Percentiles rank a stretch among this genome's conserved stretches.
phyloP scores from a whole-genome alignment of 805 yeast genomes.

The Brettanomyces nanus region DNA sequence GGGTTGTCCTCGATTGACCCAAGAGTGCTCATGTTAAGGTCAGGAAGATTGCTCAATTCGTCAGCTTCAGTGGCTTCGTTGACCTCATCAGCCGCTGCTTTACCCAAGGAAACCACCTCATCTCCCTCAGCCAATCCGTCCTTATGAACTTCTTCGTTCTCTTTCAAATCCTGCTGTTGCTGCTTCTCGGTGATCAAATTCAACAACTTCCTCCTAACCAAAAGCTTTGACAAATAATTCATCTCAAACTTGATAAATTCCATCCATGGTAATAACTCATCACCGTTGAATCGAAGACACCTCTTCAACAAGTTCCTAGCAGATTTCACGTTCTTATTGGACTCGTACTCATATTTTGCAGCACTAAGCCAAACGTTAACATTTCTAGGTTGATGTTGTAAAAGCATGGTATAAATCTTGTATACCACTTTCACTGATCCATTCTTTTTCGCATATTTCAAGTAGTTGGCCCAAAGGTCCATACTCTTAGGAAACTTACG shows the following conservation, averaged over 20 bases:
- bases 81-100: slow-evolving; percentile 16
- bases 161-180: slow-evolving; percentile 40
- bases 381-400: slow-evolving; percentile 86
- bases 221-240: slow-evolving; percentile 72
- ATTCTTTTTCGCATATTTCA: slow-evolving; percentile 56
- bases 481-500: slow-evolving; percentile 71
- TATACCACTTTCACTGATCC: slow-evolving; percentile 68
- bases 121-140: slow-evolving; percentile 20
- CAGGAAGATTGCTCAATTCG: slow-evolving; percentile 63
- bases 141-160: slow-evolving; percentile 28
- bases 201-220: slow-evolving; percentile 75
- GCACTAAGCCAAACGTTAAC: slow-evolving; percentile 90
- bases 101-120: slow-evolving; percentile 12
- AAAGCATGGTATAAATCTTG: slow-evolving; percentile 65
- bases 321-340: slow-evolving; percentile 79
- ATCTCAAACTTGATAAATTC: slow-evolving; percentile 86
- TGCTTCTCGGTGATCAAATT: slow-evolving; percentile 70
- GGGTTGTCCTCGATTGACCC: slow-evolving; percentile 84
- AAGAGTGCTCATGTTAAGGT: slow-evolving; percentile 74
- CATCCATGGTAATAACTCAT: slow-evolving; percentile 65
- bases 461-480: slow-evolving; percentile 69
- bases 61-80: slow-evolving; percentile 36
- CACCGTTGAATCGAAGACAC: slow-evolving; percentile 76
- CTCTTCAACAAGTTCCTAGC: slow-evolving; percentile 82
- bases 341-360: slow-evolving; percentile 87